Evolutionary conservation across 2,329 filamentous ascomycete species (phyloP).

Genomic region (Lanzia echinophila): DNA sequence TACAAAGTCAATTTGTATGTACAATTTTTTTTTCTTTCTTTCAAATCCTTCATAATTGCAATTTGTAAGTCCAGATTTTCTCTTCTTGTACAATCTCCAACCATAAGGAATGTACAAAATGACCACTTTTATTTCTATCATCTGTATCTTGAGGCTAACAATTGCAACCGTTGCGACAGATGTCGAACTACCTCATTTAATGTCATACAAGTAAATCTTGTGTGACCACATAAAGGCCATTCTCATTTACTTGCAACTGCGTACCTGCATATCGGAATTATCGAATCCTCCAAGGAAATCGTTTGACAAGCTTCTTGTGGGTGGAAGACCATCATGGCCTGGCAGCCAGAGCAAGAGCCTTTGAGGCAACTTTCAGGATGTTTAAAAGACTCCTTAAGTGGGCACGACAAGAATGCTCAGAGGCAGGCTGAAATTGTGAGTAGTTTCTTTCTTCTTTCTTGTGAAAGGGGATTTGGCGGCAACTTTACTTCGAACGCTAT

Average conservation of each 20-base stretch:
- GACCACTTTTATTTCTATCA: neutral
- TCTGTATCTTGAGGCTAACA: constrained; percentile 12
- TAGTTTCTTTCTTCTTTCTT: constrained; percentile 19
- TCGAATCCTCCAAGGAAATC: constrained; percentile 14
- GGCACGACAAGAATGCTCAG: constrained; percentile 69
- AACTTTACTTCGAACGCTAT: neutral
- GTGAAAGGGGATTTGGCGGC: neutral
- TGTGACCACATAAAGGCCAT: constrained; percentile 23
- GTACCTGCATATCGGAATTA: constrained; percentile 28
- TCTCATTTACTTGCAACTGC: constrained; percentile 17
- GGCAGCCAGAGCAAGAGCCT: constrained; percentile 84
- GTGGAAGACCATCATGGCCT: constrained; percentile 58
- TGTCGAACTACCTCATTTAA: constrained; percentile 24
- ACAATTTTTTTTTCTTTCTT: neutral
- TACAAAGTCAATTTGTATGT: neutral
- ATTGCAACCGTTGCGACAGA: constrained; percentile 16
- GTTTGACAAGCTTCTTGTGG: constrained; percentile 16
- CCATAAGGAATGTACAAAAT: neutral
- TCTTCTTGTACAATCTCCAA: neutral
- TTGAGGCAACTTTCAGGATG: constrained; percentile 83
- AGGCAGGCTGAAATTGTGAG: constrained; percentile 85
- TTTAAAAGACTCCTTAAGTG: constrained; percentile 86
- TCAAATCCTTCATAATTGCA: neutral
- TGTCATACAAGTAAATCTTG: constrained; percentile 29
- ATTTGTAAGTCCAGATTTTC: constrained; percentile 2